Evolutionary conservation across 148 eudicot species (phyloP), one percentile per base, ranked within the genome.

Genomic region (Silene uniflora): DNA sequence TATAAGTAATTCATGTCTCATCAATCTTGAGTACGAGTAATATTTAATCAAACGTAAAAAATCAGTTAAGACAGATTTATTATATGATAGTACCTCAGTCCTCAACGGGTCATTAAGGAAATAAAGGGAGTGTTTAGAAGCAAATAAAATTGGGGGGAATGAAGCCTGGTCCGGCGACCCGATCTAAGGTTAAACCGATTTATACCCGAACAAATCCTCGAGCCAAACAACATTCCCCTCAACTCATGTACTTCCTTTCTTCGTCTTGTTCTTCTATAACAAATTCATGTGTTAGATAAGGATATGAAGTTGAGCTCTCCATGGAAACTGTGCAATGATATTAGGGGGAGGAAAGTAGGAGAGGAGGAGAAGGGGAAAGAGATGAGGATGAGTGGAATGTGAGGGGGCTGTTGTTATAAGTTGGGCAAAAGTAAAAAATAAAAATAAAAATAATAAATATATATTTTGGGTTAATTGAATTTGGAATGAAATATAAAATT

Each of bases 151-250:
- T 83, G 82, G 86, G 88, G 88, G 88, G 88, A 85, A 85, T 85
- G 88, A 85, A 85, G 88, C 88, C 88, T 85, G 88, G 88, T 85
- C 88, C 88, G 88, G 81, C 75, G 88, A 85, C 83, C 54, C 17
- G 1, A 47, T 21, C 24, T 10, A 18, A 1, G 25, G 21, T 3
- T 21, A 74, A 62, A 19, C 17, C 25, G 76, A 35, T 42, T 18
- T 14, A 14, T 18, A 62, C 10, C 61, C 58, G 67, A 74, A 79
- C 47, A 63, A 77, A 85, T 88, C 88, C 87, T 89, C 93, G 91
- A 89, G 91, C 91, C 93, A 87, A 89, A 83, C 93, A 88, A 87
- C 93, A 89, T 80, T 88, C 91, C 91, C 93, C 93, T 83, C 93
- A 89, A 87, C 73, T 62, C 60, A 44, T 63, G 19, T 66, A 72